Percentiles rank a stretch among this genome's conserved stretches.
Conservation (phyloP, 202 grass and related monocot genomes). For the Bolboschoenoplectus hybrid region DNA sequence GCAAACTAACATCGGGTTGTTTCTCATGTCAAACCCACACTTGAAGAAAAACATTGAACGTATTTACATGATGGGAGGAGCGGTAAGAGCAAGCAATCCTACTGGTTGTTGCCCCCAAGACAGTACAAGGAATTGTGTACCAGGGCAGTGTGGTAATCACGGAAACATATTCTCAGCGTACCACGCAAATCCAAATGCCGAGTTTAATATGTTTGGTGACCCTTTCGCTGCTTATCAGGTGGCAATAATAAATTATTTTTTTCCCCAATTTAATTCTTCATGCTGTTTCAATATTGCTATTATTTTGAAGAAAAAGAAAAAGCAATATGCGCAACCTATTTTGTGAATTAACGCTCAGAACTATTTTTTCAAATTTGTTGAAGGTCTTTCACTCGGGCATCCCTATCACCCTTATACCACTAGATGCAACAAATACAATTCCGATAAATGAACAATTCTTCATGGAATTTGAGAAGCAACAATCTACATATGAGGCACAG, state of each 20-base stretch:
- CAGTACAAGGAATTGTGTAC: conserved; percentile 42
- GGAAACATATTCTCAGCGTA: conserved; percentile 78
- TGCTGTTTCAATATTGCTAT: background rate
- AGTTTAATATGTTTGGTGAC: conserved; percentile 82
- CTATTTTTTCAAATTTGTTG: background rate
- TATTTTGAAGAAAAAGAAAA: background rate
- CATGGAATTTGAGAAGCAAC: conserved; percentile 44
- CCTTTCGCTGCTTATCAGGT: conserved; percentile 84
- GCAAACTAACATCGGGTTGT: conserved; percentile 63
- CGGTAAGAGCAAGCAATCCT: conserved; percentile 60
- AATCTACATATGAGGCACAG: conserved; percentile 59
- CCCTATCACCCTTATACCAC: conserved; percentile 67
- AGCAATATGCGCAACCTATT: background rate
- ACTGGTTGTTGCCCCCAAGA: conserved; percentile 61
- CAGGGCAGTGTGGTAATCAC: conserved; percentile 61
- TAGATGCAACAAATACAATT: conserved; percentile 78
- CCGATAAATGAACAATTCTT: conserved; percentile 61
- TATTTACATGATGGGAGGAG: conserved; percentile 76
- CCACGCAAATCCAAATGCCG: conserved; percentile 58
- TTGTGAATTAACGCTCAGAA: background rate
- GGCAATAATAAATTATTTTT: conserved; percentile 34
- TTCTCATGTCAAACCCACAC: conserved; percentile 64
- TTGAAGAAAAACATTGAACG: conserved; percentile 71
- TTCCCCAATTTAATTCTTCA: background rate
- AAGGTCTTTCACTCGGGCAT: conserved; percentile 73